These are phyloP conservation scores for Besnoitia besnoiti DNA, from an alignment of 169 alveolate species.

Conservation along the genomic window DNA sequence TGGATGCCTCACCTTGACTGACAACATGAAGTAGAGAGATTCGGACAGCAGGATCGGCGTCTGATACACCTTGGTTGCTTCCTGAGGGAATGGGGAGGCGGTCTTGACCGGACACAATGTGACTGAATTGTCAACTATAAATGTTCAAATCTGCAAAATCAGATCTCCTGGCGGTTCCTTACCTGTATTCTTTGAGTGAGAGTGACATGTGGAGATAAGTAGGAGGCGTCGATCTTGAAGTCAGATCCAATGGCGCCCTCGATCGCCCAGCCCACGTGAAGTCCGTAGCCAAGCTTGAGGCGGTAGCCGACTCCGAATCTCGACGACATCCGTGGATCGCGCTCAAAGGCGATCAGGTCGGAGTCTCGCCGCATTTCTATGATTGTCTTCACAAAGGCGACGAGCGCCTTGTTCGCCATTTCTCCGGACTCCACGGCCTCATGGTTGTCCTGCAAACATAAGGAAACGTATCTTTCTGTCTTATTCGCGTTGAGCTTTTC, in stretches of 20 bases:
- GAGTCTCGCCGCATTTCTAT: constrained; percentile 58
- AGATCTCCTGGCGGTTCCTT: too few relatives aligned
- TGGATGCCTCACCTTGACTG: not conserved
- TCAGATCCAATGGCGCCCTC: constrained; percentile 96
- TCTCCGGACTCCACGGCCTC: constrained; percentile 40
- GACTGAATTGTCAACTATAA: too few relatives aligned
- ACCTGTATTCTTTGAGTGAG: constrained; percentile 78
- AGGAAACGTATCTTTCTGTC: too few relatives aligned
- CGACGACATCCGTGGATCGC: constrained; percentile 20
- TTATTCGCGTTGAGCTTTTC: too few relatives aligned
- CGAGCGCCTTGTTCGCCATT: constrained; percentile 65
- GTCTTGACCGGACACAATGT: too few relatives aligned
- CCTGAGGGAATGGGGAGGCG: too few relatives aligned
- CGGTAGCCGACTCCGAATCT: constrained; percentile 72
- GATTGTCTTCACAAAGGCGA: constrained; percentile 60
- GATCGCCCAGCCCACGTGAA: constrained; percentile 94
- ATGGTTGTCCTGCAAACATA: not conserved
- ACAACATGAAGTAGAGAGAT: constrained; percentile 30
- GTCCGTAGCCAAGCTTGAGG: constrained; percentile 93
- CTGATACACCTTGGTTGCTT: constrained; percentile 87
- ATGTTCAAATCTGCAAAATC: too few relatives aligned
- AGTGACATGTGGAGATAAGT: constrained; percentile 90
- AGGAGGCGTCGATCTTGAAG: constrained; percentile 94
- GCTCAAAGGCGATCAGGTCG: constrained; percentile 38
- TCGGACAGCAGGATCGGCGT: constrained; percentile 83